Evolutionary conservation across 2,329 filamentous ascomycete genomes (phyloP).

Genomic region (Fusarium abutilonis): DNA sequence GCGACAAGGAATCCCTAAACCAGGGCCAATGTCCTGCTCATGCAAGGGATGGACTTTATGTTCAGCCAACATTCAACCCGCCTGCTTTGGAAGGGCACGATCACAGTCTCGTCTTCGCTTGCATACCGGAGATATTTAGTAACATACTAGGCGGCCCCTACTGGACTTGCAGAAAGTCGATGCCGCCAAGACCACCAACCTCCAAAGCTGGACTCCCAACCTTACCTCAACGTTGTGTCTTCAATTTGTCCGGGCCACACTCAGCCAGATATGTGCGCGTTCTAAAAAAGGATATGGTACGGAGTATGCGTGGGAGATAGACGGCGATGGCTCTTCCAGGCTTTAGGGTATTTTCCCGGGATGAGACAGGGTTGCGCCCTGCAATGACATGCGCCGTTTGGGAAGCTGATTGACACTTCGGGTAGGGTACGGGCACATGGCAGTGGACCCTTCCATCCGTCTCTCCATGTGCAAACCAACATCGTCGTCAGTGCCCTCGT

Average conservation of each 20-base stretch:
- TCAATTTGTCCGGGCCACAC: constrained; percentile 11
- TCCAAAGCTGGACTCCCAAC: not conserved
- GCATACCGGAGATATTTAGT: constrained; percentile 32
- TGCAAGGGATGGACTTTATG: constrained; percentile 1
- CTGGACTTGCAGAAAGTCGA: constrained; percentile 28
- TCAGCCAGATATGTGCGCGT: constrained; percentile 15
- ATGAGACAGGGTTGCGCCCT: constrained; percentile 29
- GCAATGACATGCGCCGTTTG: constrained; percentile 30
- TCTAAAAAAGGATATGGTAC: constrained; percentile 2
- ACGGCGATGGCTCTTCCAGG: constrained; percentile 20
- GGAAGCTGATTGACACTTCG: constrained; percentile 33
- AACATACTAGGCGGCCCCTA: constrained; percentile 20
- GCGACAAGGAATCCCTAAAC: constrained; percentile 9
- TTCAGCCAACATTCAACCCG: not conserved
- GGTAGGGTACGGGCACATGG: constrained; percentile 42
- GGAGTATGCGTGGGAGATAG: constrained; percentile 6
- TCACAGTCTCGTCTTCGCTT: constrained; percentile 7
- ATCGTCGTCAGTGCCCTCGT: constrained; percentile 34
- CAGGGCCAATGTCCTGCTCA: constrained; percentile 2
- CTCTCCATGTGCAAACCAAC: constrained; percentile 39
- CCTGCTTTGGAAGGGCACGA: constrained; percentile 1
- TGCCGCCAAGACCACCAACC: constrained; percentile 16
- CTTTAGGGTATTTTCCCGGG: constrained; percentile 13
- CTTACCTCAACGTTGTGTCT: constrained; percentile 15
- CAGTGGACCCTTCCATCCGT: constrained; percentile 38